phyloP scores from a whole-genome alignment of 2,329 filamentous ascomycete genomes.

The Periconia macrospinosa region DNA sequence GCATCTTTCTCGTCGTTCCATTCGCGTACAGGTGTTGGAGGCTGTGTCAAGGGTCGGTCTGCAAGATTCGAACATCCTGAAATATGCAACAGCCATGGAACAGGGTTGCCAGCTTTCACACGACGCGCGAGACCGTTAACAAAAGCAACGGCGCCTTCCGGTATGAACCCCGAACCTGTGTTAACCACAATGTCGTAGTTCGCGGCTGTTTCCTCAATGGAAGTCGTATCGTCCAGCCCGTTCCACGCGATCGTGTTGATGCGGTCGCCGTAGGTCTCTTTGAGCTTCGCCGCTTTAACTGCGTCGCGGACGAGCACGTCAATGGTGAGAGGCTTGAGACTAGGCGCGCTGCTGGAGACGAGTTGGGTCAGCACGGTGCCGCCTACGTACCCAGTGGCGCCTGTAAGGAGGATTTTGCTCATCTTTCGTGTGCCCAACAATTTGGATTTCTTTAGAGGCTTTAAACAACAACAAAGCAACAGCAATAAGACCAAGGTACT shows the following conservation, averaged over 20 bases:
- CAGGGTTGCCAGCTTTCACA: constrained; percentile 5
- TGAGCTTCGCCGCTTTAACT: constrained; percentile 8
- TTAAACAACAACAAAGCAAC: no score
- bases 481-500: no score
- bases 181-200: constrained; percentile 21
- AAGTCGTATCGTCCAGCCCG: constrained; percentile 11
- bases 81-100: constrained; percentile 16
- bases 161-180: constrained; percentile 15
- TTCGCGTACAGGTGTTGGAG: constrained; percentile 7
- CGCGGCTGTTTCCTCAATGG: constrained; percentile 13
- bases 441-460: no score
- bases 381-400: constrained; percentile 19
- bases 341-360: constrained; percentile 5
- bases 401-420: constrained; percentile 17
- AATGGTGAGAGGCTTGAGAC: constrained; percentile 11
- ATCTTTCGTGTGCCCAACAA: constrained; percentile 1
- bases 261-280: constrained; percentile 9
- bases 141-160: constrained; percentile 14
- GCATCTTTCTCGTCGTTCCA: constrained; percentile 17
- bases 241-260: constrained; percentile 12
- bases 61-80: constrained; percentile 19
- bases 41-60: constrained; percentile 10
- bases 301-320: constrained; percentile 15
- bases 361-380: constrained; percentile 17
- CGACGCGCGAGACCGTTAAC: constrained; percentile 16